phyloP scores from a whole-genome alignment of 2,329 filamentous ascomycete genomes.

The Magnaporthiopsis poae region DNA sequence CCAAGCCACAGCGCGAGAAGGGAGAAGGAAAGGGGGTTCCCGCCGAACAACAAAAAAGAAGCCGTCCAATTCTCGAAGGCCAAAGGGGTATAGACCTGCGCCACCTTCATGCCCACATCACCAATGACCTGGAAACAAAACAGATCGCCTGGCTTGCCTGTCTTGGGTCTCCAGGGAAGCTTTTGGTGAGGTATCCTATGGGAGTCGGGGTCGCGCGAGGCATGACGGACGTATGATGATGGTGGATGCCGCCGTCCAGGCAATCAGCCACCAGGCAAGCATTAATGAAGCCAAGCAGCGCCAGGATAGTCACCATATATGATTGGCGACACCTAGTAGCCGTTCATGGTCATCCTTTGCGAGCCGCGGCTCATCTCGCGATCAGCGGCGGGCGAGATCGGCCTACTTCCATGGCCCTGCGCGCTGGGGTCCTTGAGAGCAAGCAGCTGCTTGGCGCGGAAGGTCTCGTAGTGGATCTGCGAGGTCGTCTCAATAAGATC shows the following conservation, averaged over 20 bases:
- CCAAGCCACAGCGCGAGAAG: neutral
- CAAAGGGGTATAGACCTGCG: neutral
- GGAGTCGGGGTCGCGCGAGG: neutral
- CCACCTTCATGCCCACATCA: neutral
- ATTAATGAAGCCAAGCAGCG: neutral
- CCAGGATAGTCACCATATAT: constrained; percentile 8
- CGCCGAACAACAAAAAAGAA: neutral
- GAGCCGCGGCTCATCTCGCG: constrained; percentile 94
- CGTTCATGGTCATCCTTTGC: constrained; percentile 97
- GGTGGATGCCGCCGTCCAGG: neutral
- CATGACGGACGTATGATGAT: neutral
- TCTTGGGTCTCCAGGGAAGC: neutral
- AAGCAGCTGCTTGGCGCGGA: constrained; percentile 97
- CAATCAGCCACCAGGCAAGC: neutral
- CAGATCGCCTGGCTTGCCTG: neutral
- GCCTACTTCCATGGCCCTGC: constrained; percentile 70
- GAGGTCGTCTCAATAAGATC: constrained; percentile 98
- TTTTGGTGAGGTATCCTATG: neutral
- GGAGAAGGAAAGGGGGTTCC: neutral
- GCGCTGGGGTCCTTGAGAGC: constrained; percentile 97
- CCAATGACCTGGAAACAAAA: neutral
- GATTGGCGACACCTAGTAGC: constrained; percentile 56
- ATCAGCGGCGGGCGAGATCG: constrained; percentile 90
- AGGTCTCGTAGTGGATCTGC: constrained; percentile 99
- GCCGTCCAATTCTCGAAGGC: neutral